A percentile compares a stretch with the other conserved stretches of the same genome.
phyloP scores from a whole-genome alignment of 1,284 basidiomycete genomes.

The Fomitopsis betulina region DNA sequence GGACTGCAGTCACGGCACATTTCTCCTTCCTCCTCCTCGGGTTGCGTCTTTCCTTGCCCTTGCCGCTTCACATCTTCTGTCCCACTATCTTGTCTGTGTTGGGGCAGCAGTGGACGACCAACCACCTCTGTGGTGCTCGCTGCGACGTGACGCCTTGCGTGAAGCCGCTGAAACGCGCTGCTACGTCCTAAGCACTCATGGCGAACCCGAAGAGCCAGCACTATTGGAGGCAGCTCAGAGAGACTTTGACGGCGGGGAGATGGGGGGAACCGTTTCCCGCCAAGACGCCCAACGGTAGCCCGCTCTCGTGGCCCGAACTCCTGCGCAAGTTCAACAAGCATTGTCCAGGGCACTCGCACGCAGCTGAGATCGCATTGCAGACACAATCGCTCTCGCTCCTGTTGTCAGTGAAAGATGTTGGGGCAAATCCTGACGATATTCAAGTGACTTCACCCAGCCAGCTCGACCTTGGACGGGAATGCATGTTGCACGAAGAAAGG shows the following conservation, averaged over 20 bases:
- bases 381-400: slow-evolving; percentile 62
- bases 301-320: slow-evolving; percentile 75
- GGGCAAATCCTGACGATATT: slow-evolving; percentile 36
- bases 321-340: slow-evolving; percentile 90
- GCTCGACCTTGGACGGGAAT: slow-evolving; percentile 49
- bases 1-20: no score
- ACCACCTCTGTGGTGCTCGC: no score
- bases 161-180: neutral
- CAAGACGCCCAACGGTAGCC: slow-evolving; percentile 51
- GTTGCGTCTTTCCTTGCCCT: no score
- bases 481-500: slow-evolving; percentile 48
- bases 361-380: slow-evolving; percentile 64
- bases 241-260: slow-evolving; percentile 61
- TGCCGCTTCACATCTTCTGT: no score
- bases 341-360: slow-evolving; percentile 52
- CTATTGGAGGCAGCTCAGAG: slow-evolving; percentile 70
- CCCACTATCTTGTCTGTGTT: no score
- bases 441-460: slow-evolving; percentile 32
- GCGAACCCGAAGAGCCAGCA: slow-evolving; percentile 57
- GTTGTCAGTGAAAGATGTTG: slow-evolving; percentile 40
- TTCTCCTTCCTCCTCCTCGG: no score
- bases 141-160: neutral
- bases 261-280: slow-evolving; percentile 63
- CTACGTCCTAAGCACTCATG: slow-evolving; percentile 19
- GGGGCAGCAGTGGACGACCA: no score